Conservation (phyloP, 208 protist genomes). For the Crithidia mellificae region DNA sequence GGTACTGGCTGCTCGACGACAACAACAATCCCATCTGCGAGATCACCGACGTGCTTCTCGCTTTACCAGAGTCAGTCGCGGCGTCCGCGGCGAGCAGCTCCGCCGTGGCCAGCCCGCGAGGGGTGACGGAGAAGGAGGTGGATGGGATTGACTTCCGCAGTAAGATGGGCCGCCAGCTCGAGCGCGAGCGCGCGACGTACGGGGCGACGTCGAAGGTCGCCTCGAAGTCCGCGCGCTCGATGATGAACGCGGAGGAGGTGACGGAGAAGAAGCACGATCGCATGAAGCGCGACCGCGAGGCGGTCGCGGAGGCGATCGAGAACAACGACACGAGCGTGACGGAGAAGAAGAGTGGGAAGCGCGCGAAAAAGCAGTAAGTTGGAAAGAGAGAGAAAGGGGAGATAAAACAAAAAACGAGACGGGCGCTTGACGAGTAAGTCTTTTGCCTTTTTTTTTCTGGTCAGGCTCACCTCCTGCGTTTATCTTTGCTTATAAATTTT, state of each 20-base stretch:
- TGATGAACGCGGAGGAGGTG: constrained; percentile 75
- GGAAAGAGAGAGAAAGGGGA: too few relatives aligned
- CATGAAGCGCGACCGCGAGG: constrained; percentile 55
- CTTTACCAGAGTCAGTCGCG: constrained; percentile 26
- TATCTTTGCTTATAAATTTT: too few relatives aligned
- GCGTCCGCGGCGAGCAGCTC: constrained; percentile 9
- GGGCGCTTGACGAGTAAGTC: too few relatives aligned
- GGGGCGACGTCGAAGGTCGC: constrained; percentile 75
- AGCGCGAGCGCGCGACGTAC: constrained; percentile 66
- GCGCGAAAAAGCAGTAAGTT: constrained; percentile 31
- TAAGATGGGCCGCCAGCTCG: constrained; percentile 68
- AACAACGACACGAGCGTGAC: constrained; percentile 31
- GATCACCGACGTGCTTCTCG: constrained; percentile 54
- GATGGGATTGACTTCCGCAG: constrained; percentile 68
- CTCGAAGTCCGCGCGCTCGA: constrained; percentile 43
- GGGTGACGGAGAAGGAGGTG: constrained; percentile 46
- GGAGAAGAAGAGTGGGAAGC: constrained; percentile 27
- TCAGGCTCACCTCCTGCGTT: too few relatives aligned
- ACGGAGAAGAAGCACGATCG: constrained; percentile 51
- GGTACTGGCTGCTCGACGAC: constrained; percentile 81
- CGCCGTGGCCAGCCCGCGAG: constrained; percentile 30
- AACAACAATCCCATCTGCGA: constrained; percentile 61
- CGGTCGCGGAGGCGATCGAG: constrained; percentile 68
- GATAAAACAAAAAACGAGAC: too few relatives aligned
- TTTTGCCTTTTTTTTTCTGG: too few relatives aligned